Evolutionary conservation across 257 asterid genomes (phyloP).

Genomic region (Asclepias syriaca): DNA sequence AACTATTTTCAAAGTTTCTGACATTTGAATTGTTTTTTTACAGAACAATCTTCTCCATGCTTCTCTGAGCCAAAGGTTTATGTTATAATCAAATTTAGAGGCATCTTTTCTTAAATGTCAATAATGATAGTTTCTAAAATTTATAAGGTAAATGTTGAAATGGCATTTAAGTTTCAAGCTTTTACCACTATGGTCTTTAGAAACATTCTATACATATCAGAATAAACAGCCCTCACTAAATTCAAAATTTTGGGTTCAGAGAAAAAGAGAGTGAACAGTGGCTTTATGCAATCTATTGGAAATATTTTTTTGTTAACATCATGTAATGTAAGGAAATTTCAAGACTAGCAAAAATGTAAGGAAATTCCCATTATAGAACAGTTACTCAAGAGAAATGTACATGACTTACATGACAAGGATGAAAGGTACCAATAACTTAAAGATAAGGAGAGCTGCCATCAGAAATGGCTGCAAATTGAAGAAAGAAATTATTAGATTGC

Average conservation of each 20-base stretch:
- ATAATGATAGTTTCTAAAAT: neutral
- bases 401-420: conserved; percentile 80
- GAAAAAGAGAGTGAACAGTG: neutral
- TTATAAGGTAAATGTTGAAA: neutral
- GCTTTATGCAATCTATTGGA: neutral
- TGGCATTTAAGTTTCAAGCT: neutral
- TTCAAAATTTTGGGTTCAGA: neutral
- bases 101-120: neutral
- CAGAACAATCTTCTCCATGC: neutral
- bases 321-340: neutral
- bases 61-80: neutral
- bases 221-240: neutral
- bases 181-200: neutral
- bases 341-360: too few relatives aligned
- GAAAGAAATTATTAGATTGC: conserved; percentile 5
- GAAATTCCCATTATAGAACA: neutral
- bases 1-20: neutral
- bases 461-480: conserved; percentile 78
- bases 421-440: conserved; percentile 77
- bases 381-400: conserved; percentile 5
- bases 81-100: neutral
- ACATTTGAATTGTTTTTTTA: neutral
- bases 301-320: neutral
- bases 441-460: conserved; percentile 93
- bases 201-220: neutral